Evolutionary conservation across 139 green algal genomes (phyloP).

Genomic region (Chlorella ohadii): DNA sequence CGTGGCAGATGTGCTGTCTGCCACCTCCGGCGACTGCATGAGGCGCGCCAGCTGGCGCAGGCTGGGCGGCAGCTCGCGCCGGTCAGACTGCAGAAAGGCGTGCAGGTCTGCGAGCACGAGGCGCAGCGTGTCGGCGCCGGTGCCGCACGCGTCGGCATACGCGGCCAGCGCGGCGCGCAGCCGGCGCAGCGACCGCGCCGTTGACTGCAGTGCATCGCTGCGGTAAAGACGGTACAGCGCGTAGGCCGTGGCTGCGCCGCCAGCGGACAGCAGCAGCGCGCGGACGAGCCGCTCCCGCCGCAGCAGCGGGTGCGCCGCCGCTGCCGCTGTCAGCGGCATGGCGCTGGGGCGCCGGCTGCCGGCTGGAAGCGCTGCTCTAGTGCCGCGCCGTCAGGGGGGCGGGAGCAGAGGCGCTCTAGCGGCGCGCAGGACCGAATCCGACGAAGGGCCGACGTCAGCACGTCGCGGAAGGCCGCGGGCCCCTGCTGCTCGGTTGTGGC

Average conservation of each 20-base stretch:
- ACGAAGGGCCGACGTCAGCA: too few relatives aligned
- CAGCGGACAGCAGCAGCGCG: constrained; percentile 8
- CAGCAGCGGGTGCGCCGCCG: background rate
- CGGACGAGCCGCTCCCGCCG: background rate
- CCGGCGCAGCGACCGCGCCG: constrained; percentile 9
- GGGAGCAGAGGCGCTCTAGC: too few relatives aligned
- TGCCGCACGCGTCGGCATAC: constrained; percentile 50
- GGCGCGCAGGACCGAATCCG: too few relatives aligned
- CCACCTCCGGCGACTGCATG: constrained; percentile 49
- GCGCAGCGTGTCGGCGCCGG: constrained; percentile 40
- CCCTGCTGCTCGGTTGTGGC: too few relatives aligned
- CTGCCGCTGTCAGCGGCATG: background rate
- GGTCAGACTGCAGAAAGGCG: constrained; percentile 49
- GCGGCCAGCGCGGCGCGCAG: constrained; percentile 36
- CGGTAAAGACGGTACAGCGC: constrained; percentile 47
- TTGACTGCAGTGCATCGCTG: constrained; percentile 1
- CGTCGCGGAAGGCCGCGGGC: too few relatives aligned
- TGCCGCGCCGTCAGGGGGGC: too few relatives aligned
- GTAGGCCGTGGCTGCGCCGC: background rate
- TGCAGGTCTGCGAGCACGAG: constrained; percentile 46
- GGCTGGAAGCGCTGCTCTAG: too few relatives aligned
- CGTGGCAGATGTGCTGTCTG: constrained; percentile 2
- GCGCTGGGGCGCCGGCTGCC: too few relatives aligned
- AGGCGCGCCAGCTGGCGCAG: constrained; percentile 52
- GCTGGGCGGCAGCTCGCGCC: constrained; percentile 44